Percentiles rank a stretch among this genome's conserved stretches.
phyloP scores from a whole-genome alignment of 352 stramenopile genomes.

The Pythium sp. region DNA sequence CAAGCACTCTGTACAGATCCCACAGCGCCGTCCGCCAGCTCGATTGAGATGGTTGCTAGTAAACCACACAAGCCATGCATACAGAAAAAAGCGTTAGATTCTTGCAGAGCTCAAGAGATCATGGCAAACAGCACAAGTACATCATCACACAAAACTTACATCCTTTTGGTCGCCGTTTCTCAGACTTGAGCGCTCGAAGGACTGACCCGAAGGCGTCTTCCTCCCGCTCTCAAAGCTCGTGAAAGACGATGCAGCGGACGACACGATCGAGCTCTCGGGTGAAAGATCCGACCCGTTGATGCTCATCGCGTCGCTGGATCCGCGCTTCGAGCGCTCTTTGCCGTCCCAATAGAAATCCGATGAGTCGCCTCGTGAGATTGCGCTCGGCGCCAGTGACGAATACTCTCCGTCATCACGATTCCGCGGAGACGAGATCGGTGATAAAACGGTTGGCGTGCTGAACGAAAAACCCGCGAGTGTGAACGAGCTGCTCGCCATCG shows the following conservation, averaged over 20 bases:
- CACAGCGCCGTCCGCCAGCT: slow-evolving; percentile 66
- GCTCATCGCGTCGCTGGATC: slow-evolving; percentile 37
- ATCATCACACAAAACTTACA: slow-evolving; percentile 25
- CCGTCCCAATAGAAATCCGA: slow-evolving; percentile 28
- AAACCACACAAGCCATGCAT: not conserved
- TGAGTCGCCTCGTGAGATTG: slow-evolving; percentile 33
- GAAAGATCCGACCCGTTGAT: slow-evolving; percentile 31
- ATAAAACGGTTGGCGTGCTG: slow-evolving; percentile 41
- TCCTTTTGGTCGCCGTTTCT: slow-evolving; percentile 29
- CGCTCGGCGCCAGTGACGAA: slow-evolving; percentile 34
- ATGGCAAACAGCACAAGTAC: not conserved
- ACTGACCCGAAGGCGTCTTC: slow-evolving; percentile 10
- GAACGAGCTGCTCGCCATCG: slow-evolving; percentile 37
- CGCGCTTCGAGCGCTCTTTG: slow-evolving; percentile 31
- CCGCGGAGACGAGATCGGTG: slow-evolving; percentile 45
- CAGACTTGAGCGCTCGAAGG: slow-evolving; percentile 11
- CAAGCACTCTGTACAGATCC: slow-evolving; percentile 66
- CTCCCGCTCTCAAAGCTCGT: slow-evolving; percentile 17
- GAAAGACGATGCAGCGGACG: slow-evolving; percentile 28
- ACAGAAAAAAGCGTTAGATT: not conserved
- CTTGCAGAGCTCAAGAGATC: not conserved
- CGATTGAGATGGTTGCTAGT: slow-evolving; percentile 19
- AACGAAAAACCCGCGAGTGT: slow-evolving; percentile 53
- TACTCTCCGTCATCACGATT: slow-evolving; percentile 20
- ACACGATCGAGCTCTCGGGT: slow-evolving; percentile 24